Evolutionary conservation across 805 yeast genomes (phyloP), one percentile per base, ranked within the genome.

Genomic region (Wickerhamiella bombiphila): DNA sequence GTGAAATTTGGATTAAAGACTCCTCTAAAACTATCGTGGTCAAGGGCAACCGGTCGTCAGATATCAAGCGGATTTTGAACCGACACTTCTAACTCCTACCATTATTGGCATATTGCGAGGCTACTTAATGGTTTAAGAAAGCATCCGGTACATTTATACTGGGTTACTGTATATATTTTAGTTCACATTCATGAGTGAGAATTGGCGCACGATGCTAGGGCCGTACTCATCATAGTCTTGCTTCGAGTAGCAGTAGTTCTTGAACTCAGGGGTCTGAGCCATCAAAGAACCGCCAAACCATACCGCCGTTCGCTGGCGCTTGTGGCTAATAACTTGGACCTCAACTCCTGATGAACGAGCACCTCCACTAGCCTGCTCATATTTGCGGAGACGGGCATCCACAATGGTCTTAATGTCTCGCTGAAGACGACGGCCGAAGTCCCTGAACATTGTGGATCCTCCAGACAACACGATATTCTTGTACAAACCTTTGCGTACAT

Each of bases 271-370:
- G 8, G 99, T 91, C 65, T 88, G 97, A 1, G 99, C 97, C 56
- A 91, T 69, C 49, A 91, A 65, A 16, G 94, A 80, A 49, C 99
- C 99, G 51, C 99, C 99, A 57, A 88, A 91, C 99, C 99, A 91
- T 42, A 91, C 99, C 3, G 99, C 99, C 55, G 91, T 83, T 59
- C 95, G 74, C 66, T 91, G 99, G 63, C 91, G 80, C 66, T 88
- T 85, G 65, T 91, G 99, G 21, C 93, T 75, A 48, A 91, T 86
- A 44, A 91, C 99, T 63, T 82, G 93, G 40, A 91, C 99, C 40
- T 85, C 93, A 36, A 91, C 93, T 58, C 99, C 99, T 22, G 93
- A 79, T 19, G 93, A 76, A 39, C 78, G 78, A 11, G 39, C 50
- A 13, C 74, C 65, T 29, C 76, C 76, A 51, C 85, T 74, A 42